phyloP scores from a whole-genome alignment of 2,329 filamentous ascomycete genomes.

The Domatiomyces globalis region DNA sequence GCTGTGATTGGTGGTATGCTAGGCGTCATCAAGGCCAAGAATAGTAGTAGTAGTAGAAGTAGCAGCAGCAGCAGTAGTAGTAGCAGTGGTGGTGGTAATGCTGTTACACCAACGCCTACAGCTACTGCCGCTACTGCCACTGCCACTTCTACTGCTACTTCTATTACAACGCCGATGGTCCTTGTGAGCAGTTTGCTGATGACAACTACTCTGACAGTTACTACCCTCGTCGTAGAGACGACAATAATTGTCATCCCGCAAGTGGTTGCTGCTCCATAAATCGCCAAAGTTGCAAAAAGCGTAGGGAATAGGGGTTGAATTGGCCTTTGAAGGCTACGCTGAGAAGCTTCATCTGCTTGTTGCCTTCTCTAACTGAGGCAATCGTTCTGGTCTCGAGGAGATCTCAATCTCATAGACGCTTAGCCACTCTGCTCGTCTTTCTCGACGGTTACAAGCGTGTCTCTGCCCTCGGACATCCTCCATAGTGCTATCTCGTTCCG shows the following conservation, averaged over 20 bases:
- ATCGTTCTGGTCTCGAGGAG: background rate
- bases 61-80: too few relatives aligned
- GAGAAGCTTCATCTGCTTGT: background rate
- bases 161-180: too few relatives aligned
- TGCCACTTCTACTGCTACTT: too few relatives aligned
- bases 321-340: background rate
- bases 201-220: background rate
- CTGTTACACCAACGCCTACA: too few relatives aligned
- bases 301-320: background rate
- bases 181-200: too few relatives aligned
- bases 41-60: too few relatives aligned
- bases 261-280: background rate
- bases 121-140: too few relatives aligned
- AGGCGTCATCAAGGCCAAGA: too few relatives aligned
- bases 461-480: background rate
- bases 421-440: background rate
- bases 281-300: background rate
- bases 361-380: background rate
- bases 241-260: background rate
- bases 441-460: background rate
- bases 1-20: too few relatives aligned
- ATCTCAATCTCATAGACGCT: background rate
- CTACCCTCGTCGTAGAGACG: background rate
- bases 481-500: background rate
- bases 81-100: too few relatives aligned